These are phyloP conservation scores for Phyllosticta capitalensis DNA, from an alignment of 2,329 filamentous ascomycete species.

Conservation along the genomic window DNA sequence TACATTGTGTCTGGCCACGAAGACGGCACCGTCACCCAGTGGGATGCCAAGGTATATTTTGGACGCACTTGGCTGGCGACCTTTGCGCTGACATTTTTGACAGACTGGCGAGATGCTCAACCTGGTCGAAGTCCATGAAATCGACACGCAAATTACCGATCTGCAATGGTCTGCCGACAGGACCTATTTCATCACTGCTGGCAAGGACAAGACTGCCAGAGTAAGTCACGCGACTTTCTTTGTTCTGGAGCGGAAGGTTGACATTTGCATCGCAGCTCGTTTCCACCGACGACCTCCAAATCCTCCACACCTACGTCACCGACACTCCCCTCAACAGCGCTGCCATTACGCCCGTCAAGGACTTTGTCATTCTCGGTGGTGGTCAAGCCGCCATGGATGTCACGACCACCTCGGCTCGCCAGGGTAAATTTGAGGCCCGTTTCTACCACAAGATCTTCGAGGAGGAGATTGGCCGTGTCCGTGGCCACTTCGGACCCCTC, in stretches of 20 bases:
- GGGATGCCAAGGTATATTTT: conserved; percentile 68
- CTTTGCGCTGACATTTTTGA: background rate
- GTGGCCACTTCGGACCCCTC: conserved; percentile 91
- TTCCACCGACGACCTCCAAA: conserved; percentile 73
- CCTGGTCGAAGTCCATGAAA: conserved; percentile 78
- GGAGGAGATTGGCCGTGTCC: conserved; percentile 94
- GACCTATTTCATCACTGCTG: conserved; percentile 96
- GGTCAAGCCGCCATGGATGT: conserved; percentile 99
- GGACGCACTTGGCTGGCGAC: background rate
- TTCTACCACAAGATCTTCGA: conserved; percentile 99
- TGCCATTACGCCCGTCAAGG: conserved; percentile 87
- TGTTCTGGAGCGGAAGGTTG: conserved; percentile 1
- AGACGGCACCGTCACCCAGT: conserved; percentile 84
- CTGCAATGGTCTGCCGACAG: conserved; percentile 90
- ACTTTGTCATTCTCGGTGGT: conserved; percentile 95
- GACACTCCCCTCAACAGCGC: conserved; percentile 97
- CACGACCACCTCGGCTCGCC: conserved; percentile 82
- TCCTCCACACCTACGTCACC: conserved; percentile 84
- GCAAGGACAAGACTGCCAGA: conserved; percentile 96
- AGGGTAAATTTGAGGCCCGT: conserved; percentile 98
- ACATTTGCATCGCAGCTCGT: conserved; percentile 49
- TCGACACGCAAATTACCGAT: conserved; percentile 76
- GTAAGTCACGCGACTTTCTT: conserved; percentile 34
- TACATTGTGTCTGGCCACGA: conserved; percentile 98
- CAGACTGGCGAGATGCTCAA: conserved; percentile 71